Evolutionary conservation across 2,329 filamentous ascomycete species (phyloP), one percentile per base, ranked within the genome.

Genomic region (Dactylellina parvicollis): DNA sequence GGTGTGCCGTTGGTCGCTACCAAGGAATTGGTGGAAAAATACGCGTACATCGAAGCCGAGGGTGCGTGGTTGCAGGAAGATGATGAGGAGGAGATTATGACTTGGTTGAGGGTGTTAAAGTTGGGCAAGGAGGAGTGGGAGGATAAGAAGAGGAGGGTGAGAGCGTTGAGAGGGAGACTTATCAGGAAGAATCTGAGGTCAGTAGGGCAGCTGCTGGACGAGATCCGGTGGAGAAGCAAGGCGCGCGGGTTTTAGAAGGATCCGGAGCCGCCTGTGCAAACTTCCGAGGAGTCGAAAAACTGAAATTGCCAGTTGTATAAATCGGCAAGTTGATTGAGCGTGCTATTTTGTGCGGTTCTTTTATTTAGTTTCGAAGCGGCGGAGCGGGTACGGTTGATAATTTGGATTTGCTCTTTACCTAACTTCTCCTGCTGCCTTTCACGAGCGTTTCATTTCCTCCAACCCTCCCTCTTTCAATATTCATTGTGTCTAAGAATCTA

Each of bases 91-190:
- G 78, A 79, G 14, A 75, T 79, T 32, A 76, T 78, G 46, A 77
- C 77, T 1, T 75, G 78, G 18, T 70, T 71, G 14, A 61, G 76
- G 52, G 76, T 79, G 30, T 36, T 79, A 26, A 74, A 72, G 38
- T 76, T 78, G 22, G 65, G 60, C 90, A 0, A 89, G 92, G 80
- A 86, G 89, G 78, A 90, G 89, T 83, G 92, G 90, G 76, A 87
- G 90, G 76, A 87, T 5, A 66, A 55, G 38, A 73, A 73, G 55
- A 18, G 69, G 14, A 49, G 49, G 2, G 69, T 73, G 4, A 52
- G 69, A 24, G 54, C 60, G 18, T n/a, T 66, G 22, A 59, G 69
- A 9, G 50, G 44, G 24, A 26, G 69, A 20, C 38, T 73, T 54
- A 73, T 73, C 34, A 54, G 69, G 24, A 18, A 30, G 20, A 73